These are phyloP conservation scores for Alternaria gaisen DNA, from an alignment of 2,329 filamentous ascomycete species.

Conservation along the genomic window DNA sequence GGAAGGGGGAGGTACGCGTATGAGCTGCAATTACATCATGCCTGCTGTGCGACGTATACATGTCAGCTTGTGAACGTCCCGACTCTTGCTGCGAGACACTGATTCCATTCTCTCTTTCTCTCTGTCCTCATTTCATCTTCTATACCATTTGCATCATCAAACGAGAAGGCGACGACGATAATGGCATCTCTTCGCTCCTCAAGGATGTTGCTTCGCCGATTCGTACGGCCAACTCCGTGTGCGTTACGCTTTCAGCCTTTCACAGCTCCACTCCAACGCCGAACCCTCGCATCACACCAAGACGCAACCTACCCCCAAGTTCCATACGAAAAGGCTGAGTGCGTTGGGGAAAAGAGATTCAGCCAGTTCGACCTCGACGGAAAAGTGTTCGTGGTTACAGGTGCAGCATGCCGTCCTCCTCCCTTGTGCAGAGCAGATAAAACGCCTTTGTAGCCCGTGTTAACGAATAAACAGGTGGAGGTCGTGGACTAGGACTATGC, in stretches of 20 bases:
- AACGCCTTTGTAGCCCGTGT: conserved; percentile 39
- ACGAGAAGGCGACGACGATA: not conserved
- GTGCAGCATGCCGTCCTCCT: conserved; percentile 70
- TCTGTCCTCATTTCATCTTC: not conserved
- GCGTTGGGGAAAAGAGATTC: conserved; percentile 27
- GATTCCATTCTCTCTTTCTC: not conserved
- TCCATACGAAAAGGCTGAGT: conserved; percentile 31
- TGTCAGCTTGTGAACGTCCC: not conserved
- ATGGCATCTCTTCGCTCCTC: conserved; percentile 25
- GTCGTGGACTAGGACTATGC: conserved; percentile 73
- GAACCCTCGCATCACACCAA: conserved; percentile 18
- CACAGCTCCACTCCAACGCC: conserved; percentile 13
- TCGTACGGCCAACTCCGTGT: conserved; percentile 12
- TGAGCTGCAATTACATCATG: conserved; percentile 19
- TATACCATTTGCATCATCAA: not conserved
- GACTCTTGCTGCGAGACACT: not conserved
- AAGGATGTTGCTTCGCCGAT: conserved; percentile 14
- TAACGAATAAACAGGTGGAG: conserved; percentile 65
- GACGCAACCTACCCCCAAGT: conserved; percentile 22
- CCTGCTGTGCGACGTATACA: conserved; percentile 5
- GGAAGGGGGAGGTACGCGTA: conserved; percentile 9
- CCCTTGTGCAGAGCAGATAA: conserved; percentile 47
- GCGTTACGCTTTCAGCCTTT: conserved; percentile 13
- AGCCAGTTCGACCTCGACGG: conserved; percentile 42
- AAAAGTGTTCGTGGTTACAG: conserved; percentile 63